phyloP scores from a whole-genome alignment of 371 early-diverging fungal species.

The Mortierella sp. region DNA sequence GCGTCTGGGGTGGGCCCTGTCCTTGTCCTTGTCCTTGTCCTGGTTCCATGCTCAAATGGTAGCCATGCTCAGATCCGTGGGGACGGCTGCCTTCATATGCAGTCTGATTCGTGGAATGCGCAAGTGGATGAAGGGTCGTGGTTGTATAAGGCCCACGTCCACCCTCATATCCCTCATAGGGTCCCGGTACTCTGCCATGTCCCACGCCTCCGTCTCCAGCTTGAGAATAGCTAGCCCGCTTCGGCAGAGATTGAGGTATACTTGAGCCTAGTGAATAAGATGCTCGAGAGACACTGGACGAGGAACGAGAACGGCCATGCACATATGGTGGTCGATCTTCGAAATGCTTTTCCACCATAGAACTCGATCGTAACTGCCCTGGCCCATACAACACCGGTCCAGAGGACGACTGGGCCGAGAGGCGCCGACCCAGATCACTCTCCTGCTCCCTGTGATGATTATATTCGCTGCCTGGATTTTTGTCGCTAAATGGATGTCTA shows the following conservation, averaged over 20 bases:
- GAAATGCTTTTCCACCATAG: conserved; percentile 1
- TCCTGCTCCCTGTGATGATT: too few species aligned
- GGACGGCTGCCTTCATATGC: background rate
- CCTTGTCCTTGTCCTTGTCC: background rate
- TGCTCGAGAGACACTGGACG: background rate
- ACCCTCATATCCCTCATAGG: conserved; percentile 6
- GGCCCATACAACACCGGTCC: background rate
- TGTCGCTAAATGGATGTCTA: too few species aligned
- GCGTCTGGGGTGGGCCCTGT: background rate
- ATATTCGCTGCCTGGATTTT: too few species aligned
- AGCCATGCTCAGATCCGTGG: background rate
- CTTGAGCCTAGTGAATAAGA: background rate
- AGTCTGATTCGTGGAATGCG: background rate
- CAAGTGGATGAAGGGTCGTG: background rate
- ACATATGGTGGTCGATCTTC: conserved; percentile 4
- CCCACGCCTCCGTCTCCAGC: background rate
- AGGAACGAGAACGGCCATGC: conserved; percentile 12
- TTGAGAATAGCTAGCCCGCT: background rate
- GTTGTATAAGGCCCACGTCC: conserved; percentile 1
- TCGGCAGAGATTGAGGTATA: background rate
- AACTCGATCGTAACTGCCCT: background rate
- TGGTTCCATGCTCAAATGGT: background rate
- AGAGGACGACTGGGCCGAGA: background rate
- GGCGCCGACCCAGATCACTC: too few species aligned
- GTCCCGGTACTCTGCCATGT: conserved; percentile 2